Evolutionary conservation across 352 stramenopile species (phyloP).

Genomic region (Saprolegnia diclina): DNA sequence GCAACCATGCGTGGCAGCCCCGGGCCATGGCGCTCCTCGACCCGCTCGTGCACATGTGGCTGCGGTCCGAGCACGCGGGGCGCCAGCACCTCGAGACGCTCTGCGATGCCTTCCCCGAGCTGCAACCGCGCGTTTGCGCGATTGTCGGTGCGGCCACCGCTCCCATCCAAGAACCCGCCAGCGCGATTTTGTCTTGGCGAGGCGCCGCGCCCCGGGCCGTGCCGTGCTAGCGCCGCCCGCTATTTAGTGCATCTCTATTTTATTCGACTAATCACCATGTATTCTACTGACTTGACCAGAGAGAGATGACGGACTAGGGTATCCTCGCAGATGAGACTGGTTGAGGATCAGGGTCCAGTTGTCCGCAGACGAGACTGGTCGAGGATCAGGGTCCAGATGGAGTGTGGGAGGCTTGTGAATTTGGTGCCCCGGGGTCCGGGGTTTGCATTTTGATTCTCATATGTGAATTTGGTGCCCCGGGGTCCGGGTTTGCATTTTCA

Average conservation of each 20-base stretch:
- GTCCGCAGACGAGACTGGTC: no score
- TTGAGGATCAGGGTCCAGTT: no score
- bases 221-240: no score
- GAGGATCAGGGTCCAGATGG: neutral
- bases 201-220: no score
- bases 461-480: neutral
- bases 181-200: neutral
- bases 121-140: neutral
- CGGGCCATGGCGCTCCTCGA: neutral
- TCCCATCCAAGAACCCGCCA: neutral
- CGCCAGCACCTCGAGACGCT: conserved; percentile 1
- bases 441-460: neutral
- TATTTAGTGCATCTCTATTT: no score
- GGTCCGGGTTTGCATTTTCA: no score
- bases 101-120: conserved; percentile 6
- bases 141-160: neutral
- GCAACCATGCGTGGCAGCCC: neutral
- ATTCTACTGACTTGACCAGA: no score
- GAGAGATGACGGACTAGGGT: no score
- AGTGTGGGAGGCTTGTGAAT: neutral
- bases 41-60: neutral
- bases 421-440: neutral
- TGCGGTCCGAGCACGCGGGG: neutral
- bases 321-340: no score
- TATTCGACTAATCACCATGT: no score